Base-by-base conservation (phyloP, 164 flowering plant species). In the Platanus orientalis region DNA sequence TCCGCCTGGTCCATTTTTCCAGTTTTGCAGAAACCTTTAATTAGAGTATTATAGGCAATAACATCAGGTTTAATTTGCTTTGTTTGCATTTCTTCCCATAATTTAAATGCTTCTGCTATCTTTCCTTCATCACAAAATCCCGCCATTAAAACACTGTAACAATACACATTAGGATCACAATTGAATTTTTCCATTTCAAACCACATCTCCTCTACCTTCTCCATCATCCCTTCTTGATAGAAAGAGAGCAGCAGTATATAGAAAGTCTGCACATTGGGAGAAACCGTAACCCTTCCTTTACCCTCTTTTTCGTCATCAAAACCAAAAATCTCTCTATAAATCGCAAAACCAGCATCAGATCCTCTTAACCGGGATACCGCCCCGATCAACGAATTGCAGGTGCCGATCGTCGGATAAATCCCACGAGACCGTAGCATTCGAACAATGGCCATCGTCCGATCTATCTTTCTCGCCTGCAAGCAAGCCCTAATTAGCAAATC, bases 11-110 rank as follows among this genome's bases (percentile, higher is more conserved):
- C 65, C 48, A 83, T 51, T 57, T 86, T 80, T 17, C 83, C 80
- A 51, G 36, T 58, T 57, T 66, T 63, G 52, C 95, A 90, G 67
- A 79, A 80, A 20, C 92, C 92, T 19, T 76, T 83, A 60, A 90
- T 84, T 11, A 93, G 45, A 6, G 88, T 85, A 55, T 90, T 85
- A 58, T 88, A 90, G 40, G 83, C 81, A 61, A 84, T 81, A 32
- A 74, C 58, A 80, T 90, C 97, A 54, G 66, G 84, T 57, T 75
- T 65, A 45, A 85, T 55, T 34, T 55, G 65, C 65, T 78, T 80
- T 7, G n/a, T 42, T 44, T 55, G 30, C 89, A 92, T 86, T 61
- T 88, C 85, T 52, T 79, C 77, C 93, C 89, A 90, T 57, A 86
- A 57, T 57, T 71, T 71, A 70, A 78, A 70, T 0, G 85, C 92